Evolutionary conservation across 768 basidiomycete species (phyloP), one percentile per base, ranked within the genome.

Genomic region (Amanita exitialis): DNA sequence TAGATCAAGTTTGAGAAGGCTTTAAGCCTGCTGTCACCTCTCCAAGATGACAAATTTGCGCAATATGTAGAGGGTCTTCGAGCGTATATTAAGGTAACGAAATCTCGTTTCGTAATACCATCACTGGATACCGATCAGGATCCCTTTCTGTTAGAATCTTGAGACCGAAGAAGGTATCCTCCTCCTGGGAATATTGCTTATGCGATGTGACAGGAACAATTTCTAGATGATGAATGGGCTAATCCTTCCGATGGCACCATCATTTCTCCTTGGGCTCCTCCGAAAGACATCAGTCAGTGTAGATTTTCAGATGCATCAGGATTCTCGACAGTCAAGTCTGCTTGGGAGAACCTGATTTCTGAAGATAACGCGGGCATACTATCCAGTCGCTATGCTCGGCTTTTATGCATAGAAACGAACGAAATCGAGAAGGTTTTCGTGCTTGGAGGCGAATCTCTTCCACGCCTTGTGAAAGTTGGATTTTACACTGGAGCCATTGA

Each of bases 191-290:
- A 44, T 44, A 44, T 44, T 21, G 21, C 43, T 44, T 12, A 12
- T 28, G 27, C 7, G 25, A 25, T 15, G 3, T 44, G 43, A 21
- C 3, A 44, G 27, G 27, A 44, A 27, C 25, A 21, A 28, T 44
- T 44, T 44, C 10, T 44, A 44, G 43, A 44, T 21, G 43, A 44
- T 44, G 43, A 44, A 44, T 25, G 43, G 43, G 23, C 43, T 44
- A 44, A 44, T 15, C 43, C 43, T 44, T 21, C 20, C n/a, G 1
- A 44, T 44, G 43, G 43, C 21, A 16, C 25, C 5, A 44, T 44
- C 21, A 6, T 25, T 44, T 44, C 43, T 15, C 43, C 21, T 23
- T 44, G 43, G 43, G n/a, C 23, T 44, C 43, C 43, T 28, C 43
- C 43, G 1, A 44, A 44, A 44, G 43, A 44, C 7, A 44, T 44